Conservation (phyloP, 495 filamentous ascomycete genomes). For the Tuber umbilicatum region DNA sequence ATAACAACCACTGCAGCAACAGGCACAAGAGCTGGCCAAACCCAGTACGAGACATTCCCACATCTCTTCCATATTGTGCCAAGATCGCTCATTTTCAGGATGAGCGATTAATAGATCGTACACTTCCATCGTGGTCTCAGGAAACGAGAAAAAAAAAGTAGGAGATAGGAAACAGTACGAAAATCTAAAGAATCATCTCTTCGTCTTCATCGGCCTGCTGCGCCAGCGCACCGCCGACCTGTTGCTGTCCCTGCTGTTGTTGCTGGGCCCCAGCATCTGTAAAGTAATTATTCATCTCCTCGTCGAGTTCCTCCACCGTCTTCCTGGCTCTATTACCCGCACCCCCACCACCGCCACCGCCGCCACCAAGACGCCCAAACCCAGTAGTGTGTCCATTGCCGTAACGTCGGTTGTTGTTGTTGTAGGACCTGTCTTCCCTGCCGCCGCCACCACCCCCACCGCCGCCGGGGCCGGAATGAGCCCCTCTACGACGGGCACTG, state of each 20-base stretch:
- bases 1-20: not conserved
- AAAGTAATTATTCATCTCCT: slow-evolving; percentile 96
- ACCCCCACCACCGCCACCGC: slow-evolving; percentile 41
- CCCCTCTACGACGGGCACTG: slow-evolving; percentile 52
- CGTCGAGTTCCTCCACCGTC: slow-evolving; percentile 86
- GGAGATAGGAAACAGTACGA: not conserved
- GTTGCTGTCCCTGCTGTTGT: slow-evolving; percentile 2
- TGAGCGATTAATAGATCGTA: not conserved
- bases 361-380: slow-evolving; percentile 42
- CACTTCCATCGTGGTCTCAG: not conserved
- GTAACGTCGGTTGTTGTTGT: not conserved
- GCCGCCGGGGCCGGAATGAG: slow-evolving; percentile 43
- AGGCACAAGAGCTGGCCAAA: not conserved
- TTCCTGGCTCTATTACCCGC: slow-evolving; percentile 65
- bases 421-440: slow-evolving; percentile 35
- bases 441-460: slow-evolving; percentile 33
- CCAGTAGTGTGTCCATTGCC: not conserved
- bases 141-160: not conserved
- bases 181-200: slow-evolving; percentile 35
- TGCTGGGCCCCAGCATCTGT: slow-evolving; percentile 46
- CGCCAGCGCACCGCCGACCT: slow-evolving; percentile 37
- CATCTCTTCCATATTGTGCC: not conserved
- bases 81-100: not conserved
- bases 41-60: not conserved
- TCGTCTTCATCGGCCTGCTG: slow-evolving; percentile 51